Evolutionary conservation across 108 stramenopile genomes (phyloP).

Genomic region (Cyclotella choctawhatcheeana): DNA sequence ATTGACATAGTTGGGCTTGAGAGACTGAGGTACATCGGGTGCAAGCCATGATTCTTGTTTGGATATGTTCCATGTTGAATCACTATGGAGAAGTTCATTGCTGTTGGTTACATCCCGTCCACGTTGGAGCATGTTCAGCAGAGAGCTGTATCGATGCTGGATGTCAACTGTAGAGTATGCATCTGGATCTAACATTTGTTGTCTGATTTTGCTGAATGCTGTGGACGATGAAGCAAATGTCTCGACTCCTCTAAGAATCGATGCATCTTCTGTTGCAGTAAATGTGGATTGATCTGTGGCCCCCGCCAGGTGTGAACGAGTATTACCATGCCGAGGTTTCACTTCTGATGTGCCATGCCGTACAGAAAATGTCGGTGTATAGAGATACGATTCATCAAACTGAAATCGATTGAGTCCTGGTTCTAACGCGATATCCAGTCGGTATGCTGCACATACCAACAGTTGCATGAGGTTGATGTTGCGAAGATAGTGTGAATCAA

Average conservation of each 20-base stretch:
- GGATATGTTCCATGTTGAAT: slow-evolving; percentile 2
- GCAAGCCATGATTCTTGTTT: slow-evolving; percentile 8
- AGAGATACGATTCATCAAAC: slow-evolving; percentile 68
- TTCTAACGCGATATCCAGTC: slow-evolving; percentile 72
- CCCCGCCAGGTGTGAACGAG: too few relatives aligned
- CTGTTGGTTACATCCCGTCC: not conserved
- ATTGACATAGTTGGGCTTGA: not conserved
- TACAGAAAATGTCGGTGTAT: slow-evolving; percentile 67
- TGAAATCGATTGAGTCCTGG: slow-evolving; percentile 57
- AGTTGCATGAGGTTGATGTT: not conserved
- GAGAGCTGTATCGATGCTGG: slow-evolving; percentile 31
- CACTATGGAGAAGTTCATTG: not conserved
- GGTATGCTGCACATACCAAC: slow-evolving; percentile 60
- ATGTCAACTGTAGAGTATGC: slow-evolving; percentile 18
- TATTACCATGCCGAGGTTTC: too few relatives aligned
- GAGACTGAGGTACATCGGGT: not conserved
- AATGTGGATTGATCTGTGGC: too few relatives aligned
- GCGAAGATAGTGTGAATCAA: not conserved
- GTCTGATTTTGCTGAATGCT: slow-evolving; percentile 33
- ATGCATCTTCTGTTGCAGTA: slow-evolving; percentile 34
- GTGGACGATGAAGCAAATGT: slow-evolving; percentile 23
- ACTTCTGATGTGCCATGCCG: slow-evolving; percentile 13
- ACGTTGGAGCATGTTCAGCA: slow-evolving; percentile 21
- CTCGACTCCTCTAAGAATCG: slow-evolving; percentile 44
- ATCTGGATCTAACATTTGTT: slow-evolving; percentile 26